Evolutionary conservation across 331 rosid genomes (phyloP), one percentile per base, ranked within the genome.

Genomic region (Arachis monticola): DNA sequence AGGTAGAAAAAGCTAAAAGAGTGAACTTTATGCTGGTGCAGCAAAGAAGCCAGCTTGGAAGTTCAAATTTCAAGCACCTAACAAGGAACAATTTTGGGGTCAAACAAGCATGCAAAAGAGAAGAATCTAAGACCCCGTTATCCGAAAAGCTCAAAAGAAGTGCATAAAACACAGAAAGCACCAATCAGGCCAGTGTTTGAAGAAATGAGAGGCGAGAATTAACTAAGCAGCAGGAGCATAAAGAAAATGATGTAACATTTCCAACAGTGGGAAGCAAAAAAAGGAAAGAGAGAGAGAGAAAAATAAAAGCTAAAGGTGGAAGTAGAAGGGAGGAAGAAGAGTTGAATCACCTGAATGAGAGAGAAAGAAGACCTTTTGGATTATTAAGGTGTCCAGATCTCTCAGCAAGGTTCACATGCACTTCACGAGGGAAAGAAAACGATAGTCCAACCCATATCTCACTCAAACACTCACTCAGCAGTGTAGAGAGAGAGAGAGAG

Each of bases 381-480:
- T 73, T 81, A 87, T 84, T 70, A 82, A 86, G 44, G 60, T 14
- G 10, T 38, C 59, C 81, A 82, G 96, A 90, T 90, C 96, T 81
- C 85, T 66, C 72, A 69, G 69, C 87, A 51, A 86, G 85, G 77
- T 85, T 88, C 90, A 82, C 96, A 85, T 91, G 96, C 83, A 82
- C 79, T 87, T 83, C 96, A 88, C 88, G 85, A 77, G 86, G 31
- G 17, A 45, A 76, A 76, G 83, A 88, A 82, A 88, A 73, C 74
- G 83, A 85, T 79, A 74, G 84, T 72, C 59, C 74, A 73, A 55
- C 75, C 66, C 69, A 69, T 45, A 1, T 5, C 48, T 45, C 41
- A 38, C 41, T 38, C 41, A 38, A 38, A 38, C 41, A 38, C 41
- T 38, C 41, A 38, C 5, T 67, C 65, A 69, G 5, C 55, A 0